These are phyloP conservation scores for Penicillium sp. DNA, from an alignment of 2,329 filamentous ascomycete species.

Conservation along the genomic window DNA sequence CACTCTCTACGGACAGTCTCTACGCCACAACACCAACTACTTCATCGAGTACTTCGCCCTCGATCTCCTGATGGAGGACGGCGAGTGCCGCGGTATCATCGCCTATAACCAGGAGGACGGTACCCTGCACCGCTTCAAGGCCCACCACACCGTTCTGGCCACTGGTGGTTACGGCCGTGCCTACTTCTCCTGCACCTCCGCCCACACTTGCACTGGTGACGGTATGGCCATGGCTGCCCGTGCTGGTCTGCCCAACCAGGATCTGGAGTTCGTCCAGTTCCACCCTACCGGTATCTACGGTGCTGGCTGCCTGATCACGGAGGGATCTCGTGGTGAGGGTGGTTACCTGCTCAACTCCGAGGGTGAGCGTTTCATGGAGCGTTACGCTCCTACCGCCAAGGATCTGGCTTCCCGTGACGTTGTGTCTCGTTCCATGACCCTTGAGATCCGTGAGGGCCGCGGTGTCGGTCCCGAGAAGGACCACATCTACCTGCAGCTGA, in stretches of 20 bases:
- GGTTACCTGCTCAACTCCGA: slow-evolving; percentile 97
- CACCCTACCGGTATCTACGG: slow-evolving; percentile 99
- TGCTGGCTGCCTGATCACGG: slow-evolving; percentile 95
- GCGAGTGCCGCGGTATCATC: slow-evolving; percentile 93
- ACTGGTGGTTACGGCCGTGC: slow-evolving; percentile 97
- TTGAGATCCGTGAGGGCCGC: slow-evolving; percentile 96
- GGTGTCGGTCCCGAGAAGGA: slow-evolving; percentile 97
- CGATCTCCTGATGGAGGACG: slow-evolving; percentile 96
- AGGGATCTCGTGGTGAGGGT: slow-evolving; percentile 97
- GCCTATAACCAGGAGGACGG: slow-evolving; percentile 99
- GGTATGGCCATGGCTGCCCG: slow-evolving; percentile 99
- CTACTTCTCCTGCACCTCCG: slow-evolving; percentile 98
- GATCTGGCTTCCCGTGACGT: slow-evolving; percentile 96
- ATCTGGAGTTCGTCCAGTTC: slow-evolving; percentile 99
- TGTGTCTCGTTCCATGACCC: slow-evolving; percentile 95
- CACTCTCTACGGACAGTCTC: slow-evolving; percentile 96
- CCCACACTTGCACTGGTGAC: slow-evolving; percentile 98
- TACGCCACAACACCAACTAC: slow-evolving; percentile 98
- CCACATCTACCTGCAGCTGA: slow-evolving; percentile 97
- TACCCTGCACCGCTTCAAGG: slow-evolving; percentile 93
- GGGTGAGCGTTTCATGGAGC: slow-evolving; percentile 99
- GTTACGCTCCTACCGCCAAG: slow-evolving; percentile 96
- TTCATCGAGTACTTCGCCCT: slow-evolving; percentile 99
- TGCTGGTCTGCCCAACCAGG: slow-evolving; percentile 96
- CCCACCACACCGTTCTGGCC: slow-evolving; percentile 94